Evolutionary conservation across 176 grass and related monocot species (phyloP).

Genomic region (Triticum monococcum): DNA sequence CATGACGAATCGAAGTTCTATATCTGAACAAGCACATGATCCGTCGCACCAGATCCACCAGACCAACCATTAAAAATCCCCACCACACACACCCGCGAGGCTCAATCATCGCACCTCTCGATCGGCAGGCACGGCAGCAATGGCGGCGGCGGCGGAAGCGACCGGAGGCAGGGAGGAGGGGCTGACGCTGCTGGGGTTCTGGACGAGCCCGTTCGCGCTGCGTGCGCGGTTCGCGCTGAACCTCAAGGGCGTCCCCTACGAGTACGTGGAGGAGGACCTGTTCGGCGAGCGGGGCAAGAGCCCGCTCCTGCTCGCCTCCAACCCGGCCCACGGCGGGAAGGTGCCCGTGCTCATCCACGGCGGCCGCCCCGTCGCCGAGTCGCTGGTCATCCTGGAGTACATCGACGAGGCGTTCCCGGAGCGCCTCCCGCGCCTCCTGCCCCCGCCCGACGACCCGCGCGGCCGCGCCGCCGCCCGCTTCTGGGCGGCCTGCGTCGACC

Average conservation of each 20-base stretch:
- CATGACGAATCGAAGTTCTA: neutral
- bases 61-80: neutral
- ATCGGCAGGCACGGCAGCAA: neutral
- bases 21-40: neutral
- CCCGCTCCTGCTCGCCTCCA: constrained; percentile 5
- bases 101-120: neutral
- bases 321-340: constrained; percentile 13
- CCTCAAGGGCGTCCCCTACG: constrained; percentile 13
- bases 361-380: constrained; percentile 10
- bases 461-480: neutral
- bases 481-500: constrained; percentile 5
- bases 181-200: constrained; percentile 17
- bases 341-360: constrained; percentile 9
- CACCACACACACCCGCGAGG: too few relatives aligned
- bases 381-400: constrained; percentile 12
- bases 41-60: neutral
- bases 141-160: neutral
- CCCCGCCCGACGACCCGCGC: neutral
- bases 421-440: neutral
- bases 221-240: constrained; percentile 14
- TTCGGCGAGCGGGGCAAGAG: constrained; percentile 11
- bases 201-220: constrained; percentile 12
- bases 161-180: neutral
- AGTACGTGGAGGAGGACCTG: constrained; percentile 21
- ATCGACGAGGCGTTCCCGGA: constrained; percentile 9